These are phyloP conservation scores for Fonsecaea nubica DNA, from an alignment of 2,329 filamentous ascomycete genomes.

Conservation along the genomic window DNA sequence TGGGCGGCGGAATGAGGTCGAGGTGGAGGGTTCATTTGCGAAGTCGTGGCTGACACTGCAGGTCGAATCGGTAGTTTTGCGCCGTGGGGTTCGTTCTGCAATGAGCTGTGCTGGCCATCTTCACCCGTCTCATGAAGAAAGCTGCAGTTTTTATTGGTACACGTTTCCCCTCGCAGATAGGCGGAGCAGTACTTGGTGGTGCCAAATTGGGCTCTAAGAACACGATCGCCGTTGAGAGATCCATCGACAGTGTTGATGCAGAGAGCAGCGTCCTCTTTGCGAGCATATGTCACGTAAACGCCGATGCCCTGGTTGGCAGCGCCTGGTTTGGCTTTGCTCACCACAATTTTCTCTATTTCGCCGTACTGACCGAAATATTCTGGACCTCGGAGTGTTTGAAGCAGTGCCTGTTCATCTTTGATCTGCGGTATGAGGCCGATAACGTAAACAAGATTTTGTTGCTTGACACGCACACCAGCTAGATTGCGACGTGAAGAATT, in stretches of 20 bases:
- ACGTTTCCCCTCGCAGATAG: conserved; percentile 91
- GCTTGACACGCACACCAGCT: conserved; percentile 91
- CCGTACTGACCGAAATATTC: conserved; percentile 99
- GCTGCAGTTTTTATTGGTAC: conserved; percentile 95
- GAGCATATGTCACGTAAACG: conserved; percentile 97
- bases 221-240: conserved; percentile 85
- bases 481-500: conserved; percentile 95
- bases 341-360: conserved; percentile 97
- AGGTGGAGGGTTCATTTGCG: conserved; percentile 46
- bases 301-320: conserved; percentile 82
- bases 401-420: conserved; percentile 81
- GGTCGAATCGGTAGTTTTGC: conserved; percentile 45
- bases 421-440: conserved; percentile 91
- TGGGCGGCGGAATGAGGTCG: conserved; percentile 50
- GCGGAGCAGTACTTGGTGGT: conserved; percentile 99
- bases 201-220: conserved; percentile 77
- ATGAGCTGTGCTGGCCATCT: conserved; percentile 60
- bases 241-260: conserved; percentile 94
- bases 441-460: conserved; percentile 98
- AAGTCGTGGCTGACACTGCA: conserved; percentile 47
- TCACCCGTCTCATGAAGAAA: conserved; percentile 98
- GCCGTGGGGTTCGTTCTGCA: conserved; percentile 40
- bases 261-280: conserved; percentile 83
- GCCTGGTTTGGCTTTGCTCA: conserved; percentile 89
- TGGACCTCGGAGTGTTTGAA: conserved; percentile 85